Evolutionary conservation across 164 flowering plant genomes (phyloP).

Genomic region (Tetrastigma voinierianum): DNA sequence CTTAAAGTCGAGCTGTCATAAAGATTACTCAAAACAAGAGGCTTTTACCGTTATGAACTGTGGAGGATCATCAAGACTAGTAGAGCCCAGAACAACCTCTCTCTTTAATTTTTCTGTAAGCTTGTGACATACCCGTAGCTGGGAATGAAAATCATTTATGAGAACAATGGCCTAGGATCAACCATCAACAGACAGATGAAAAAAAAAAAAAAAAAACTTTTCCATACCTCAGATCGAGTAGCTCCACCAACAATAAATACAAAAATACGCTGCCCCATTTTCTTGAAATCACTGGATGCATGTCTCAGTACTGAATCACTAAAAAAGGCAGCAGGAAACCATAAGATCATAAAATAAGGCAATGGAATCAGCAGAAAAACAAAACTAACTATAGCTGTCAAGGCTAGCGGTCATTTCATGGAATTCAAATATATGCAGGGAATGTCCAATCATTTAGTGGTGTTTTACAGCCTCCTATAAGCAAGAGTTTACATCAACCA

Average conservation of each 20-base stretch:
- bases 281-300: conserved; percentile 78
- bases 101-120: conserved; percentile 74
- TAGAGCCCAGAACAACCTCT: conserved; percentile 86
- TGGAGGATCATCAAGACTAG: conserved; percentile 96
- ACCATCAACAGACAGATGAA: neutral
- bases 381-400: neutral
- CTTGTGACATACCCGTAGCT: conserved; percentile 91
- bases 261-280: conserved; percentile 93
- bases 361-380: neutral
- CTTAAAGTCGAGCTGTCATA: neutral
- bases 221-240: conserved; percentile 92
- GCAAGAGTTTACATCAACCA: too few relatives aligned
- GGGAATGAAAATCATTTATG: conserved; percentile 20
- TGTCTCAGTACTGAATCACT: conserved; percentile 86
- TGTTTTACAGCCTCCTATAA: too few relatives aligned
- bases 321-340: conserved; percentile 5
- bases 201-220: too few relatives aligned
- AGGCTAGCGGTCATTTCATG: too few relatives aligned
- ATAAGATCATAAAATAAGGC: neutral
- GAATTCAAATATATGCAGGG: too few relatives aligned
- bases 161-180: neutral
- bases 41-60: conserved; percentile 78
- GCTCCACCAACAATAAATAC: conserved; percentile 98
- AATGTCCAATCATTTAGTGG: too few relatives aligned
- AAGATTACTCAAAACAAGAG: neutral